Evolutionary conservation across 129 eudicot genomes (phyloP).

Genomic region (Pulicaria dysenterica): DNA sequence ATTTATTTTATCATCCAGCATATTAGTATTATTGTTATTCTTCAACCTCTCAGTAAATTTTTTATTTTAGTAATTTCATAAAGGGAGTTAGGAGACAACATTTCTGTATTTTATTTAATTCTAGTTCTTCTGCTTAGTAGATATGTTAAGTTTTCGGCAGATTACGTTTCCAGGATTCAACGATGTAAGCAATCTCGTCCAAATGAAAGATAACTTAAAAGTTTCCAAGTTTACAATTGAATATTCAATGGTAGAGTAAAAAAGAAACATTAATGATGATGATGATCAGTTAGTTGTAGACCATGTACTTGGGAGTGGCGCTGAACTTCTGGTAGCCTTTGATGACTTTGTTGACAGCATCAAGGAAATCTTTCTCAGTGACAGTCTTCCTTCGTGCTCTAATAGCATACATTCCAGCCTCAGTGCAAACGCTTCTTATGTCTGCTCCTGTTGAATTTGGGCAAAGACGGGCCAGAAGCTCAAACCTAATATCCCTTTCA

Average conservation of each 20-base stretch:
- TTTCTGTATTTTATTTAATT: too few species aligned
- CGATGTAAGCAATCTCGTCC: too few species aligned
- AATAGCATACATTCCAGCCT: slow-evolving; percentile 95
- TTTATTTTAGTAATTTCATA: slow-evolving; percentile 8
- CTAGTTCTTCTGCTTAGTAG: too few species aligned
- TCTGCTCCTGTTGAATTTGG: slow-evolving; percentile 92
- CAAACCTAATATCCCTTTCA: slow-evolving; percentile 88
- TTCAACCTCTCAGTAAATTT: not conserved
- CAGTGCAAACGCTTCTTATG: slow-evolving; percentile 88
- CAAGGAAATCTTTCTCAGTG: slow-evolving; percentile 87
- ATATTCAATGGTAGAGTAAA: too few species aligned
- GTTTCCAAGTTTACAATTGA: too few species aligned
- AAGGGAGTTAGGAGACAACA: not conserved
- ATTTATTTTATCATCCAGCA: not conserved
- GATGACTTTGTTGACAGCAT: slow-evolving; percentile 93
- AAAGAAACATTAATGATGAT: too few species aligned
- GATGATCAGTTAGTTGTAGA: slow-evolving; percentile 71
- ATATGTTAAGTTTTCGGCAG: too few species aligned
- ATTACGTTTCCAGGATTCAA: too few species aligned
- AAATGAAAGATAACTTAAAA: too few species aligned
- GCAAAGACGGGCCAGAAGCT: slow-evolving; percentile 91
- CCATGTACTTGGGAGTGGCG: slow-evolving; percentile 95
- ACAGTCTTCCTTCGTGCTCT: slow-evolving; percentile 90
- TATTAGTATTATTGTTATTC: not conserved
- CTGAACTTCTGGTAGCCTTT: slow-evolving; percentile 96